These are phyloP conservation scores for Thielaviopsis ethacetica DNA, from an alignment of 2,329 filamentous ascomycete species.

Conservation along the genomic window DNA sequence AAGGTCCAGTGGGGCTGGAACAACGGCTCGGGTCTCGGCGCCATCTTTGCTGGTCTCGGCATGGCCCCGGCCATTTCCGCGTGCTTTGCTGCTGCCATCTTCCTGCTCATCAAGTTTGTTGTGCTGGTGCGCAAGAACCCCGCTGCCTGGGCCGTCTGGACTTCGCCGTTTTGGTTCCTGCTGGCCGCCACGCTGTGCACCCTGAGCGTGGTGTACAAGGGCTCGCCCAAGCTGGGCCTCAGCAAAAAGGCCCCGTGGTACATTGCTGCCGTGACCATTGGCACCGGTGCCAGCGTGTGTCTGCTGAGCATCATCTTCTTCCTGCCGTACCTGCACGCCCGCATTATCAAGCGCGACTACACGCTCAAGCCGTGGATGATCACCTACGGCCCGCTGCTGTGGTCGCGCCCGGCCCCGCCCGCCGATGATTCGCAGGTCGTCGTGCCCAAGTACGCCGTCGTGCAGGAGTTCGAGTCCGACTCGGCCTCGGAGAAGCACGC, in stretches of 20 bases:
- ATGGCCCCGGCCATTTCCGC: constrained; percentile 56
- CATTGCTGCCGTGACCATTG: constrained; percentile 49
- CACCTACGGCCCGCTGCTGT: constrained; percentile 46
- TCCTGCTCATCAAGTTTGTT: constrained; percentile 53
- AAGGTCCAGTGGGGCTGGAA: constrained; percentile 57
- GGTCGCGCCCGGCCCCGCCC: constrained; percentile 36
- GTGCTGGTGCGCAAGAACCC: constrained; percentile 59
- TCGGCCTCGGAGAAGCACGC: too few relatives aligned
- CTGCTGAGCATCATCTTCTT: constrained; percentile 48
- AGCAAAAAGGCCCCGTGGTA: constrained; percentile 51
- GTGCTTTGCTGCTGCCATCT: constrained; percentile 50
- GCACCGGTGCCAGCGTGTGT: constrained; percentile 42
- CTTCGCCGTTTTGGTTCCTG: constrained; percentile 61
- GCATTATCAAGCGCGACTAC: constrained; percentile 52
- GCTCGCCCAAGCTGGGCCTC: constrained; percentile 50
- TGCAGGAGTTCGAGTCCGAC: constrained; percentile 31
- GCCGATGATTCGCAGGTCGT: constrained; percentile 34
- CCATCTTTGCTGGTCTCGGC: constrained; percentile 53
- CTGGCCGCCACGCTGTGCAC: constrained; percentile 59
- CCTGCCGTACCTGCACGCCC: constrained; percentile 50
- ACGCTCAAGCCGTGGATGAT: constrained; percentile 47
- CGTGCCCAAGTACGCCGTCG: constrained; percentile 62
- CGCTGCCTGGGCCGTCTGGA: constrained; percentile 55
- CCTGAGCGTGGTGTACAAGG: constrained; percentile 67
- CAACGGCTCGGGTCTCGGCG: constrained; percentile 48